A percentile compares a stretch with the other conserved stretches of the same genome.
Conservation (phyloP, 257 asterid species). For the Plantago elongata region DNA sequence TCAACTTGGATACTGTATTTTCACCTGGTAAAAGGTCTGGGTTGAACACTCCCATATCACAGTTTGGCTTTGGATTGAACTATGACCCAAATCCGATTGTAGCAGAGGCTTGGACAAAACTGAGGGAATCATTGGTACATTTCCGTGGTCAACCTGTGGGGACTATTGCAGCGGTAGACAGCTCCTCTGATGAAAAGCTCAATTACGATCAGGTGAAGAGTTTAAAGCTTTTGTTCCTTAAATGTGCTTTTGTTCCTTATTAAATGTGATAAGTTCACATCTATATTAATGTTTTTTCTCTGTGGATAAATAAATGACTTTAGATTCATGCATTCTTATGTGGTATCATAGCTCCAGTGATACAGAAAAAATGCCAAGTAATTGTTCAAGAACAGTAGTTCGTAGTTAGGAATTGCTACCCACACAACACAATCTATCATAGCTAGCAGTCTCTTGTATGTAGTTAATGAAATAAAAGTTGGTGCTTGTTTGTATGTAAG, state of each 20-base stretch:
- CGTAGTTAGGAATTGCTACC: too few relatives aligned
- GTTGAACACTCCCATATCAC: constrained; percentile 48
- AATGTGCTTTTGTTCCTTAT: background rate
- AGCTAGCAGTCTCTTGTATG: background rate
- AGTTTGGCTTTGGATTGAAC: constrained; percentile 26
- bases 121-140: constrained; percentile 53
- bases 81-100: constrained; percentile 41
- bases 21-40: constrained; percentile 47
- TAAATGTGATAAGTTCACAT: background rate
- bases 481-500: background rate
- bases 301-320: background rate
- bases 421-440: too few relatives aligned
- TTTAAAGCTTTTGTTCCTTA: background rate
- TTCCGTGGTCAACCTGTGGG: constrained; percentile 71
- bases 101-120: constrained; percentile 63
- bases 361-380: background rate
- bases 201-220: constrained; percentile 69
- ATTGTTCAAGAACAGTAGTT: too few relatives aligned
- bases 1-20: constrained; percentile 30
- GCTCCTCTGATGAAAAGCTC: constrained; percentile 63
- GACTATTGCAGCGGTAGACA: constrained; percentile 66
- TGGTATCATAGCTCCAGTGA: background rate
- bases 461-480: background rate
- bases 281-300: background rate
- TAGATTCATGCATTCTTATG: too few relatives aligned